Conservation (phyloP, 495 filamentous ascomycete species). For the Immersiella caudata region DNA sequence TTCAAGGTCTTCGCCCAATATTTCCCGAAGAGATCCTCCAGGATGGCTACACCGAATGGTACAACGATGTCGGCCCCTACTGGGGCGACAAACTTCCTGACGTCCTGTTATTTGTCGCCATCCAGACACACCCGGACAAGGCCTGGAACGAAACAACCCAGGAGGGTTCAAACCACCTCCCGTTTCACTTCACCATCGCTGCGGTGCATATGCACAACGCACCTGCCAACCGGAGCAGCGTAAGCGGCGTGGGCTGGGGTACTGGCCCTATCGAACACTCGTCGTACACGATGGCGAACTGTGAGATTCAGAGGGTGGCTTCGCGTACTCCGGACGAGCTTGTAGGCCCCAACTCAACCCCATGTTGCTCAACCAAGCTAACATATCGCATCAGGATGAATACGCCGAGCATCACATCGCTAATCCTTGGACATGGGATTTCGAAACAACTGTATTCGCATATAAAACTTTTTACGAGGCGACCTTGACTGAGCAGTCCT, state of each 20-base stretch:
- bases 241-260: background rate
- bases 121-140: slow-evolving; percentile 8
- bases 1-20: background rate
- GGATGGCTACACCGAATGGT: background rate
- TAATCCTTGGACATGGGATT: slow-evolving; percentile 12
- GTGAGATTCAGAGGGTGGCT: slow-evolving; percentile 1
- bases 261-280: slow-evolving; percentile 12
- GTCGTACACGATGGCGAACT: slow-evolving; percentile 16
- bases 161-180: background rate
- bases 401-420: slow-evolving; percentile 13
- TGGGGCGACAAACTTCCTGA: background rate
- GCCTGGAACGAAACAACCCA: slow-evolving; percentile 1
- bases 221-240: background rate
- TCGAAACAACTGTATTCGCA: background rate
- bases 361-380: background rate
- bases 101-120: slow-evolving; percentile 5
- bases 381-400: background rate
- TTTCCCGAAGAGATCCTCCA: background rate
- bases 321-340: slow-evolving; percentile 13
- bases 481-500: slow-evolving; percentile 6
- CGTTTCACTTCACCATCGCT: slow-evolving; percentile 15
- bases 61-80: slow-evolving; percentile 1
- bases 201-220: slow-evolving; percentile 13
- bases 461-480: background rate
- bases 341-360: background rate